Conservation (phyloP, 2,329 filamentous ascomycete species). For the Metarhizium guizhouense region DNA sequence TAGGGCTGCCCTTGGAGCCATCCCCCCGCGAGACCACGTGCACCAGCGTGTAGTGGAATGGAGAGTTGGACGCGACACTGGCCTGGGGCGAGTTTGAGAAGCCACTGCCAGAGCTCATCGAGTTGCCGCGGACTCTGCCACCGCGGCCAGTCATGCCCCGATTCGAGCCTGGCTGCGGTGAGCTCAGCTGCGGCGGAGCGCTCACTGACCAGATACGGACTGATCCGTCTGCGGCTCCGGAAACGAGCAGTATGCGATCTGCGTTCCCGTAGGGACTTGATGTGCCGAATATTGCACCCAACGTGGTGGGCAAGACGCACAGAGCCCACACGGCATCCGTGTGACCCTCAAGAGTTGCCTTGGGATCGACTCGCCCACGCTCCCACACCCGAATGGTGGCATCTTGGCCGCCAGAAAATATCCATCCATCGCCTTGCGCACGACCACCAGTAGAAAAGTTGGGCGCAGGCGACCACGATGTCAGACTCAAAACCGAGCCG, state of each 20-base stretch:
- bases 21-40: slow-evolving; percentile 72
- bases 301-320: slow-evolving; percentile 79
- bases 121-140: slow-evolving; percentile 78
- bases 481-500: slow-evolving; percentile 79
- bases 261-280: slow-evolving; percentile 66
- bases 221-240: slow-evolving; percentile 82
- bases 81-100: slow-evolving; percentile 88
- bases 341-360: slow-evolving; percentile 87
- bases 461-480: slow-evolving; percentile 78
- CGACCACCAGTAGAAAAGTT: slow-evolving; percentile 86
- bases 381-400: slow-evolving; percentile 93
- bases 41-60: slow-evolving; percentile 80
- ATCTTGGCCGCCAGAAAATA: slow-evolving; percentile 95
- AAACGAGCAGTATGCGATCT: slow-evolving; percentile 83
- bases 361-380: slow-evolving; percentile 85
- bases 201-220: slow-evolving; percentile 94
- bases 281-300: slow-evolving; percentile 72
- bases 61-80: slow-evolving; percentile 72
- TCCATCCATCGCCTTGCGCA: slow-evolving; percentile 89
- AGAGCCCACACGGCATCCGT: slow-evolving; percentile 95
- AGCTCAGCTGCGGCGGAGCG: slow-evolving; percentile 75
- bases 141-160: slow-evolving; percentile 50
- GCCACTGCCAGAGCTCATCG: slow-evolving; percentile 87
- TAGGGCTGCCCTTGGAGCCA: slow-evolving; percentile 63
- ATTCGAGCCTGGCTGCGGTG: slow-evolving; percentile 59